Base-by-base conservation (phyloP, 1,284 basidiomycete genomes). In the Moniliella sp. region DNA sequence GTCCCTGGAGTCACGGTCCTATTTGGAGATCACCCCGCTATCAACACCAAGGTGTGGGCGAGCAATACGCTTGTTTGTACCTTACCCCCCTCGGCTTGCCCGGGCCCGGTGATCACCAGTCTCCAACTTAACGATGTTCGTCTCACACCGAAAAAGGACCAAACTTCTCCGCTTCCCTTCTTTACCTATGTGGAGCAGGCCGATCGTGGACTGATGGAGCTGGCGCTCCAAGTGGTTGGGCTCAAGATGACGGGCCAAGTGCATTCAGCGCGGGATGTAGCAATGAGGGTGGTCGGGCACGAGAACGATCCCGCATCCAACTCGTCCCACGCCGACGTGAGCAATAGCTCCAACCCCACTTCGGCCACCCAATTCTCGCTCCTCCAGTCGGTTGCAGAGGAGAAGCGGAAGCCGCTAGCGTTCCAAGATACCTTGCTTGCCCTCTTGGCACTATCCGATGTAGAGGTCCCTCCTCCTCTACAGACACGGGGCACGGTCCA, bases 211-310 rank as follows among this genome's bases (percentile, higher is more conserved):
- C 65, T 93, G 73, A 86, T 91, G 82, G 84, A 91, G 59, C 70
- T 91, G 35, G 84, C 84, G 30, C 66, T 93, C 4, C 82, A 88
- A 56, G 82, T 91, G 5, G 82, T 93, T 15, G 84, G 84, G 1
- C 65, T 91, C 41, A 84, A 88, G 66, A 86, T 91, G 80, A 91
- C 82, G 0, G 84, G 84, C 25, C 79, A 82, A 53, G 75, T 88
- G 33, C 80, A 88, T 48, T 79, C 84, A n/a, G n/a, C 36, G 80
- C 76, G 79, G 60, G 79, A 83, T 43, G 77, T 88, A 26, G 84
- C 84, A 10, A 61, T 65, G 51, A 50, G 62, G 9, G 62, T 65
- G 25, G 61, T 65, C 14, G 50, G 48, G 8, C 49, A 53, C 15
- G 44, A 46, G 12, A 37, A 36, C n/a, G n/a, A n/a, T n/a, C n/a